phyloP scores from a whole-genome alignment of 2,329 filamentous ascomycete species.

The Sporothrix pseudoabietina region DNA sequence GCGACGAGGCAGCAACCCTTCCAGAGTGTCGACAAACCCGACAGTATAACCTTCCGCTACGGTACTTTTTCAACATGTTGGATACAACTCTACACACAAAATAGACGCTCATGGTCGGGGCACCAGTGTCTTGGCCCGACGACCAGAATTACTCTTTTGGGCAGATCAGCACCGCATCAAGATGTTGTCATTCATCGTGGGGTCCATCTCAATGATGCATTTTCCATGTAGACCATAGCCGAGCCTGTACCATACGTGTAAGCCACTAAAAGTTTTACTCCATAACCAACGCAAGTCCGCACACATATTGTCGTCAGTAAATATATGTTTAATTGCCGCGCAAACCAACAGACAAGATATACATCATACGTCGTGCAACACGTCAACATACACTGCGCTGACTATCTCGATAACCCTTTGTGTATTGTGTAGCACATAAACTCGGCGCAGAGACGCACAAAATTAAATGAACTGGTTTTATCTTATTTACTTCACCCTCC shows the following conservation, averaged over 20 bases:
- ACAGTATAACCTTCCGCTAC: background rate
- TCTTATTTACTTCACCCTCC: background rate
- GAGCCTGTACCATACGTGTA: background rate
- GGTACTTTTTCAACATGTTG: background rate
- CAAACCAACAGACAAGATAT: background rate
- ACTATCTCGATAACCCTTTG: background rate
- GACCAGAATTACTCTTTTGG: background rate
- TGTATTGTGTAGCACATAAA: background rate
- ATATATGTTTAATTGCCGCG: background rate
- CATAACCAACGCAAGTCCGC: background rate
- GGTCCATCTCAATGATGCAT: background rate
- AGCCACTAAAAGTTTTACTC: background rate
- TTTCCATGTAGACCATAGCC: background rate
- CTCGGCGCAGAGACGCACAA: too few relatives aligned
- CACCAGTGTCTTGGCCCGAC: background rate
- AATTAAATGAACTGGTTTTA: background rate
- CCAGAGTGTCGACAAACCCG: too few relatives aligned
- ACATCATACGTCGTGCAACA: background rate
- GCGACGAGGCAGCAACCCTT: background rate
- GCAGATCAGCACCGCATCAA: background rate
- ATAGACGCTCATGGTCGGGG: background rate
- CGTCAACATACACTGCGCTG: background rate
- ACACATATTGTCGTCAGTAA: background rate
- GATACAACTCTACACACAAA: background rate
- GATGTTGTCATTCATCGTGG: conserved; percentile 15